Conservation (phyloP, 2,329 filamentous ascomycete species). For the Zalaria sp. region DNA sequence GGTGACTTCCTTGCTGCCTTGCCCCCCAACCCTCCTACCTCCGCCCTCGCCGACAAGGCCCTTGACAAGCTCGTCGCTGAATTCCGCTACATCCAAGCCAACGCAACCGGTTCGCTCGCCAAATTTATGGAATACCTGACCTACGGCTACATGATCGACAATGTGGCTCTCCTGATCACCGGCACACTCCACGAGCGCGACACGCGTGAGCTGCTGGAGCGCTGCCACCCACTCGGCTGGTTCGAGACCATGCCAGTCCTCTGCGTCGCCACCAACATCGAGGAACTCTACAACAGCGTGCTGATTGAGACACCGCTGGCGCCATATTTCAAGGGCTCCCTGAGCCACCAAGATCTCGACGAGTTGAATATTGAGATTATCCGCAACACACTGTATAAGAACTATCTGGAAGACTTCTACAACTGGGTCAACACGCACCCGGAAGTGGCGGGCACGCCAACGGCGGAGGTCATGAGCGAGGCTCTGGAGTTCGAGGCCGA, state of each 20-base stretch:
- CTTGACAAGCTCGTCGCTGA: slow-evolving; percentile 97
- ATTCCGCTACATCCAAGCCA: slow-evolving; percentile 90
- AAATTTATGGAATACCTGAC: slow-evolving; percentile 98
- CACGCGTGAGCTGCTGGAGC: slow-evolving; percentile 83
- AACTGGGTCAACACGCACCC: slow-evolving; percentile 82
- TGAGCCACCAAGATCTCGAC: slow-evolving; percentile 92
- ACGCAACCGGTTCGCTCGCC: slow-evolving; percentile 78
- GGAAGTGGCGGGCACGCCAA: slow-evolving; percentile 77
- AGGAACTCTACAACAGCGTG: slow-evolving; percentile 97
- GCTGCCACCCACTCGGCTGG: slow-evolving; percentile 95
- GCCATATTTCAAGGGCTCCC: slow-evolving; percentile 90
- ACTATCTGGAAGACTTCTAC: slow-evolving; percentile 97
- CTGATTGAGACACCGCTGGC: slow-evolving; percentile 92
- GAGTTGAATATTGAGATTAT: slow-evolving; percentile 99
- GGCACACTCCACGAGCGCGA: slow-evolving; percentile 95
- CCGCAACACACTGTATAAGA: slow-evolving; percentile 97
- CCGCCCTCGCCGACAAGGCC: slow-evolving; percentile 82
- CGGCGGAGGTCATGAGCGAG: slow-evolving; percentile 87
- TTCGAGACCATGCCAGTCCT: slow-evolving; percentile 98
- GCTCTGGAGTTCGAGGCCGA: slow-evolving; percentile 95
- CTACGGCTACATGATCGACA: slow-evolving; percentile 99
- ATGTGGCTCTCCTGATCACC: slow-evolving; percentile 93
- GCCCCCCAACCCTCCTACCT: slow-evolving; percentile 92
- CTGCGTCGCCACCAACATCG: slow-evolving; percentile 94
- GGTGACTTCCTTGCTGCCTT: slow-evolving; percentile 91